Evolutionary conservation across 306 rosid species (phyloP).

Genomic region (Cucumis sativus): Cucumber_9930_V3 NC_026661.2:20997001-20997500

Average conservation of each 20-base stretch:
- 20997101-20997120: neutral
- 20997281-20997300: slow-evolving; percentile 97
- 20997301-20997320: slow-evolving; percentile 97
- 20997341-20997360: slow-evolving; percentile 97
- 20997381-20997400: slow-evolving; percentile 97
- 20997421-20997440: neutral
- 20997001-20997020: neutral
- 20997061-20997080: neutral
- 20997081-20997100: neutral
- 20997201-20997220: slow-evolving; percentile 99
- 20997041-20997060: neutral
- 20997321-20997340: slow-evolving; percentile 95
- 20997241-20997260: slow-evolving; percentile 98
- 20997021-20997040: neutral
- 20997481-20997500: neutral
- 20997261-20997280: slow-evolving; percentile 98
- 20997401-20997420: slow-evolving; percentile 98
- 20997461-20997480: neutral
- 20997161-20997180: slow-evolving; percentile 8
- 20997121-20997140: neutral
- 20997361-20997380: slow-evolving; percentile 96
- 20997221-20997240: slow-evolving; percentile 94
- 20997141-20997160: neutral
- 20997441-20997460: neutral
- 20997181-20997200: slow-evolving; percentile 40